Evolutionary conservation across 2,329 filamentous ascomycete species (phyloP).

Genomic region (Fusarium penzigii): DNA sequence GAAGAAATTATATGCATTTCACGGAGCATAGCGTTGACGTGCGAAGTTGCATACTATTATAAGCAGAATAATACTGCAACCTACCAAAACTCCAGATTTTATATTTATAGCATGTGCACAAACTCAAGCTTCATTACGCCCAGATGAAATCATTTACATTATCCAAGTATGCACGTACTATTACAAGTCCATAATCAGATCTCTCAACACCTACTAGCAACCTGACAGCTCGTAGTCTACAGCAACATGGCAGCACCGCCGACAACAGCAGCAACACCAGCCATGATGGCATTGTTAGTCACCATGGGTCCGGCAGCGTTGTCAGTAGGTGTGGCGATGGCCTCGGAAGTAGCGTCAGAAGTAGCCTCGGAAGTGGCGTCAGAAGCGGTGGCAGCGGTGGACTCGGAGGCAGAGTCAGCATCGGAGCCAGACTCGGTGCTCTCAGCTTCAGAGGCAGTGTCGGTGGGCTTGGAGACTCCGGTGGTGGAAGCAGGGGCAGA

Average conservation of each 20-base stretch:
- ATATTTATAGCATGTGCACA: too few relatives aligned
- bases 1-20: neutral
- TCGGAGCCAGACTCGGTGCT: slow-evolving; percentile 9
- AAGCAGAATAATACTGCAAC: too few relatives aligned
- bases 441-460: slow-evolving; percentile 12
- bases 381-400: slow-evolving; percentile 6
- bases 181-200: too few relatives aligned
- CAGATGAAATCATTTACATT: too few relatives aligned
- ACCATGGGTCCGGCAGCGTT: slow-evolving; percentile 35
- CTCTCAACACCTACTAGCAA: neutral
- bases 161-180: too few relatives aligned
- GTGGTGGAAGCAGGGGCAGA: slow-evolving; percentile 19
- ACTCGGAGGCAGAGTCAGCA: slow-evolving; percentile 6
- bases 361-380: slow-evolving; percentile 13
- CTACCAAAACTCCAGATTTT: too few relatives aligned
- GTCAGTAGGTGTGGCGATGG: slow-evolving; percentile 21
- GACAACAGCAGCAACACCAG: slow-evolving; percentile 36
- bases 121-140: too few relatives aligned
- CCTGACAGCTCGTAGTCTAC: slow-evolving; percentile 14
- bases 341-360: slow-evolving; percentile 10
- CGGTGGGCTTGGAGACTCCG: slow-evolving; percentile 15
- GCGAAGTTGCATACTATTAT: too few relatives aligned
- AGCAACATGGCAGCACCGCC: slow-evolving; percentile 38
- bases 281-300: slow-evolving; percentile 38
- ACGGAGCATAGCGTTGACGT: too few relatives aligned